Evolutionary conservation across 176 grass and related monocot genomes (phyloP).

Genomic region (Musa acuminata): DNA sequence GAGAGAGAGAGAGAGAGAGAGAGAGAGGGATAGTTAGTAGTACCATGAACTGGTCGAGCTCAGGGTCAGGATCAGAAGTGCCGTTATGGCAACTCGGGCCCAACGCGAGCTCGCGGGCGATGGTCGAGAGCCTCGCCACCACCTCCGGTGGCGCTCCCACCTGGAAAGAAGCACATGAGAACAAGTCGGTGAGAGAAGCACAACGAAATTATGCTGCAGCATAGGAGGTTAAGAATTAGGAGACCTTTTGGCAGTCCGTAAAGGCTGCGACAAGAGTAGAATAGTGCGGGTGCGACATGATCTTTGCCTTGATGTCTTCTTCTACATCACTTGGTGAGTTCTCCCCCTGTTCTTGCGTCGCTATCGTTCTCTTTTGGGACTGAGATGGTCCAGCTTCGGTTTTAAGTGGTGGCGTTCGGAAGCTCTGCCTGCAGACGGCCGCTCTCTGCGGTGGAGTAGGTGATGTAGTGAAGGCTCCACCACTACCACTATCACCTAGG

Average conservation of each 20-base stretch:
- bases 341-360: slow-evolving; percentile 9
- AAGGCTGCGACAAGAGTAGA: slow-evolving; percentile 46
- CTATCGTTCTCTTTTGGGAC: background rate
- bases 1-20: background rate
- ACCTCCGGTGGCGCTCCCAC: slow-evolving; percentile 47
- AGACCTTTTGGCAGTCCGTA: slow-evolving; percentile 80
- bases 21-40: background rate
- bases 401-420: slow-evolving; percentile 6
- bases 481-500: background rate
- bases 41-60: slow-evolving; percentile 94
- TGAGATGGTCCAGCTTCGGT: slow-evolving; percentile 9
- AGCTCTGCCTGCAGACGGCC: slow-evolving; percentile 13
- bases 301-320: slow-evolving; percentile 51
- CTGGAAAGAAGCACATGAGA: background rate
- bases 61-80: slow-evolving; percentile 33
- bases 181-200: background rate
- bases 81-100: slow-evolving; percentile 9
- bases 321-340: slow-evolving; percentile 28
- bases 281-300: slow-evolving; percentile 82
- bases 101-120: slow-evolving; percentile 28
- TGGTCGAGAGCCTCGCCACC: slow-evolving; percentile 33
- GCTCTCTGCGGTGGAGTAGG: slow-evolving; percentile 16
- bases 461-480: slow-evolving; percentile 20
- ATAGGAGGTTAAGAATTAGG: background rate
- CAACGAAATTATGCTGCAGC: background rate